phyloP scores from a whole-genome alignment of 2,329 filamentous ascomycete genomes.

The Cladosporium velox region DNA sequence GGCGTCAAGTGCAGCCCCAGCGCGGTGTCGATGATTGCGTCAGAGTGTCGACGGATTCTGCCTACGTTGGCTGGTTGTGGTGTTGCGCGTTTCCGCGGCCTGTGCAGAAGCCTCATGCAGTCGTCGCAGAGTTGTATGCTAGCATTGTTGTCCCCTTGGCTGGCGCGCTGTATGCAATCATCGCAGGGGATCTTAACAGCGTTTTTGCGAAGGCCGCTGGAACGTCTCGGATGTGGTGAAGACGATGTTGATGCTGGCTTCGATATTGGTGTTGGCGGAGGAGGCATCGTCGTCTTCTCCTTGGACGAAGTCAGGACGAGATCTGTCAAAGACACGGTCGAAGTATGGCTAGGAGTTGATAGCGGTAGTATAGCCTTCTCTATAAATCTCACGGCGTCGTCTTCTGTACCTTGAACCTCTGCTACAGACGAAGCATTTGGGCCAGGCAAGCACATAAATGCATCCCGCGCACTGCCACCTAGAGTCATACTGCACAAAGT shows the following conservation, averaged over 20 bases:
- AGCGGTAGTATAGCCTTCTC: background rate
- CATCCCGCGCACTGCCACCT: background rate
- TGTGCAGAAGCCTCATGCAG: slow-evolving; percentile 27
- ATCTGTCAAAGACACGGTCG: background rate
- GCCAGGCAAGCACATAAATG: slow-evolving; percentile 3
- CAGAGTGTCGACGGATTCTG: slow-evolving; percentile 24
- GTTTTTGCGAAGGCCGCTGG: background rate
- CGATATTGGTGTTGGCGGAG: background rate
- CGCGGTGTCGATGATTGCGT: slow-evolving; percentile 27
- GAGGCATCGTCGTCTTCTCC: background rate
- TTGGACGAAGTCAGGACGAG: background rate
- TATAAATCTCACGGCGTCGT: background rate
- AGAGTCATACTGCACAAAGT: slow-evolving; percentile 1
- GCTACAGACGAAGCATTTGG: background rate
- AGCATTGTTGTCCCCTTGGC: slow-evolving; percentile 20
- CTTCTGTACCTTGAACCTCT: background rate
- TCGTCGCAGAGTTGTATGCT: slow-evolving; percentile 26
- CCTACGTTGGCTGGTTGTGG: slow-evolving; percentile 15
- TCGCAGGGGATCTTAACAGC: slow-evolving; percentile 29
- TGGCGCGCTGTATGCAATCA: slow-evolving; percentile 32
- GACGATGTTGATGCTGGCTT: background rate
- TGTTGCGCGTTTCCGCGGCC: slow-evolving; percentile 22
- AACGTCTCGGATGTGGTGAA: background rate
- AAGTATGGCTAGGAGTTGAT: background rate
- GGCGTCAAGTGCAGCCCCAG: slow-evolving; percentile 24